Evolutionary conservation across 305 asterid species (phyloP).

Genomic region (Solanum hybrid): DNA sequence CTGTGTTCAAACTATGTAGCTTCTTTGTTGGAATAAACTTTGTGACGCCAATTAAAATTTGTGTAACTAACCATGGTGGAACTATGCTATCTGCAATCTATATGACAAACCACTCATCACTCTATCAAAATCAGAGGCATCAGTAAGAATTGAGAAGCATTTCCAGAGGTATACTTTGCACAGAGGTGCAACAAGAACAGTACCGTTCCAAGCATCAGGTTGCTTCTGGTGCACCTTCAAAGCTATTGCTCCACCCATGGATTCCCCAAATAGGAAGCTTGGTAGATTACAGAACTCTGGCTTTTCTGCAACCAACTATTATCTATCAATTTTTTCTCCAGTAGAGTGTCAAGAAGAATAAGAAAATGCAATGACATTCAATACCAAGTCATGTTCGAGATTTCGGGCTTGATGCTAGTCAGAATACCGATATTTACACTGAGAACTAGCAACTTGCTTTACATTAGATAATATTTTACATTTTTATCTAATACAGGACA

Average conservation of each 20-base stretch:
- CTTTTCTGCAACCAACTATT: slow-evolving; percentile 41
- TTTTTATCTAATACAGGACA: neutral
- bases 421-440: neutral
- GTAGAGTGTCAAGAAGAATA: neutral
- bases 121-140: neutral
- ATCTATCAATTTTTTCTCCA: neutral
- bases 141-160: neutral
- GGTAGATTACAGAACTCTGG: slow-evolving; percentile 37
- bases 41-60: slow-evolving; percentile 57
- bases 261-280: slow-evolving; percentile 74
- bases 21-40: slow-evolving; percentile 67
- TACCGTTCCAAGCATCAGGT: slow-evolving; percentile 62
- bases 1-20: slow-evolving; percentile 51
- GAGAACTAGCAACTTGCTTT: neutral
- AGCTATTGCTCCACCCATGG: slow-evolving; percentile 90
- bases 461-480: neutral
- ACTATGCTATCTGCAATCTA: slow-evolving; percentile 83
- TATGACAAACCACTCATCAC: slow-evolving; percentile 8
- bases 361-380: neutral
- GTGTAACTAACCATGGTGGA: slow-evolving; percentile 57
- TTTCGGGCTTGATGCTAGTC: neutral
- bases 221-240: slow-evolving; percentile 80
- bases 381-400: neutral
- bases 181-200: slow-evolving; percentile 17
- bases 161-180: slow-evolving; percentile 58